Percentiles rank a stretch among this genome's conserved stretches.
Conservation (phyloP, 1,139 yeast species). For the Debaryomyces nepalensis region DNA sequence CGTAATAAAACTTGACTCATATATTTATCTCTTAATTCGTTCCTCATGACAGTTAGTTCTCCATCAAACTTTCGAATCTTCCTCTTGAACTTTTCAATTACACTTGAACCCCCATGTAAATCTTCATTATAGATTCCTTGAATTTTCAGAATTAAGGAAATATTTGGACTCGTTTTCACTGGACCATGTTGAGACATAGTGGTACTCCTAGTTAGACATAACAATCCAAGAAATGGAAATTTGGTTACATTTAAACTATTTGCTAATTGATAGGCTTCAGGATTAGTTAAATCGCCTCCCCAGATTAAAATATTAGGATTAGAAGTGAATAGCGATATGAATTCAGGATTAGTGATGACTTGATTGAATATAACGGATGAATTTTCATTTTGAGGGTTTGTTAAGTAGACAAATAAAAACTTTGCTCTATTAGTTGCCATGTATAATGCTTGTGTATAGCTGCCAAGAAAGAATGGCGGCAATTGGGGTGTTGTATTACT, state of each 20-base stretch:
- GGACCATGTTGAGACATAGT: conserved; percentile 67
- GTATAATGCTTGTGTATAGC: conserved; percentile 76
- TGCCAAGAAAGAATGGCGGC: conserved; percentile 67
- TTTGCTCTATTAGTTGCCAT: conserved; percentile 68
- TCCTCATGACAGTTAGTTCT: conserved; percentile 58
- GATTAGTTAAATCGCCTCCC: conserved; percentile 84
- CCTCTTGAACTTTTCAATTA: conserved; percentile 44
- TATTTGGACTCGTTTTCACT: conserved; percentile 52
- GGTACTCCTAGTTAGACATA: conserved; percentile 59
- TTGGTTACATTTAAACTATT: conserved; percentile 72
- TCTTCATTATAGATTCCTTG: conserved; percentile 62
- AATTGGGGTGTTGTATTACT: conserved; percentile 19
- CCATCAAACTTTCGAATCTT: conserved; percentile 63
- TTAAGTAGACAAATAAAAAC: conserved; percentile 74
- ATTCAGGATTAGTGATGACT: conserved; percentile 57
- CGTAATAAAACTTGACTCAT: conserved; percentile 62
- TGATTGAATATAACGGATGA: conserved; percentile 57
- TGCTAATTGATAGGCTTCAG: conserved; percentile 86
- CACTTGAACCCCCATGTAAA: conserved; percentile 30
- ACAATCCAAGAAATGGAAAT: conserved; percentile 78
- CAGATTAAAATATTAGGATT: conserved; percentile 66
- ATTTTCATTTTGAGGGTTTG: conserved; percentile 74
- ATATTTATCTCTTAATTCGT: conserved; percentile 65
- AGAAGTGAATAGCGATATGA: conserved; percentile 50
- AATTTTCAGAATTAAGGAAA: conserved; percentile 65